Percentiles rank a stretch among this genome's conserved stretches.
These are phyloP conservation scores for Beauveria pseudobassiana DNA, from an alignment of 2,329 filamentous ascomycete species.

Conservation along the genomic window DNA sequence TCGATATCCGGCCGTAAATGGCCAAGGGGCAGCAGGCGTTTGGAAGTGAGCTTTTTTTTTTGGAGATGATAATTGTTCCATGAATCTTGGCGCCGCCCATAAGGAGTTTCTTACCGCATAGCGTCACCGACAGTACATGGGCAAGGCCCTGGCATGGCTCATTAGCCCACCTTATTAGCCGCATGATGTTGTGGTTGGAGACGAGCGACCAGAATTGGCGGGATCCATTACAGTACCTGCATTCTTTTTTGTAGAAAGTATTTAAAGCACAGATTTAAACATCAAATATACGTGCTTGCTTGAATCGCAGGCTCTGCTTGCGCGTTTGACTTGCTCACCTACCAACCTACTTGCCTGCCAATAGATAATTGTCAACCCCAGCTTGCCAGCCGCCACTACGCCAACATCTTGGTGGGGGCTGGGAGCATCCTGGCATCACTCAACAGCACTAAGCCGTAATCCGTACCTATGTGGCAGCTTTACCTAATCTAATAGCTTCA, in stretches of 20 bases:
- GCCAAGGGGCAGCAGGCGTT: background rate
- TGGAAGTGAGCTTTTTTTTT: background rate
- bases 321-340: too few relatives aligned
- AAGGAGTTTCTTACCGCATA: too few relatives aligned
- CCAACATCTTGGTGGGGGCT: background rate
- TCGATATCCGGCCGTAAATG: background rate
- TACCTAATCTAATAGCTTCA: constrained; percentile 4
- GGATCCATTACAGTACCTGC: background rate
- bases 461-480: background rate
- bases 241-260: background rate
- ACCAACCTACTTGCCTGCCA: too few relatives aligned
- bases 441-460: background rate
- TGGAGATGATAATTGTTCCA: background rate
- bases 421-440: background rate
- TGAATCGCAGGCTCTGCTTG: background rate
- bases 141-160: background rate
- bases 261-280: background rate
- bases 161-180: background rate
- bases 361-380: too few relatives aligned
- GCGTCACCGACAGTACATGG: too few relatives aligned
- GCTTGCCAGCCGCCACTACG: background rate
- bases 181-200: background rate
- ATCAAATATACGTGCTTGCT: background rate
- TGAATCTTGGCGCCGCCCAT: background rate
- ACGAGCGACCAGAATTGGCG: background rate